Conservation (phyloP, 352 stramenopile species). For the Pythium monospermum region DNA sequence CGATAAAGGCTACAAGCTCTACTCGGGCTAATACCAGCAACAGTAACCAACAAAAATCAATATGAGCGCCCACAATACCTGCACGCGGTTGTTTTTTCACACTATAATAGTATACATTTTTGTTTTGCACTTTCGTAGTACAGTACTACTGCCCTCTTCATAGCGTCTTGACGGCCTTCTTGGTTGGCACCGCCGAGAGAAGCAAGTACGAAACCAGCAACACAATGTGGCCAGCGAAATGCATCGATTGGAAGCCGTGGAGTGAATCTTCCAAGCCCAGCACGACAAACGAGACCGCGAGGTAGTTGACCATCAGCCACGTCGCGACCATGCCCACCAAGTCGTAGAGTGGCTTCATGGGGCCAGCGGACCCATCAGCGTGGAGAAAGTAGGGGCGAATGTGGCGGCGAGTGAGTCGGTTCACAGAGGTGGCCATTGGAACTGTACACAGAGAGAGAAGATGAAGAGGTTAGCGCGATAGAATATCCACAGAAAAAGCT, state of each 20-base stretch:
- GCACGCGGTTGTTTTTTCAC: no score
- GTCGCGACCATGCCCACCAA: constrained; percentile 41
- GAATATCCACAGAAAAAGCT: not conserved
- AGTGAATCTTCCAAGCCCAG: constrained; percentile 56
- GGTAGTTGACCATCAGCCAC: constrained; percentile 55
- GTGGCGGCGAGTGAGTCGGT: constrained; percentile 56
- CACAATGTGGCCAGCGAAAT: constrained; percentile 51
- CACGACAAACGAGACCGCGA: constrained; percentile 67
- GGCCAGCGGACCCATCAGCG: constrained; percentile 39
- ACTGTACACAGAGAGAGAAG: no score
- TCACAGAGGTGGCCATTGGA: constrained; percentile 61
- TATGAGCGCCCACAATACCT: no score
- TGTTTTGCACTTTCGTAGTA: not conserved
- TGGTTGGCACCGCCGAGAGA: constrained; percentile 34
- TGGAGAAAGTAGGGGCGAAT: constrained; percentile 66
- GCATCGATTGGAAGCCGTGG: constrained; percentile 44
- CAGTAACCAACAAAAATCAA: no score
- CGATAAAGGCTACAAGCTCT: constrained; percentile 45
- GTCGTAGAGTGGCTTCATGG: constrained; percentile 64
- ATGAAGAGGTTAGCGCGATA: no score
- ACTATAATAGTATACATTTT: no score
- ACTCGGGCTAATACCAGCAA: constrained; percentile 52
- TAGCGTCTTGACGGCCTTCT: constrained; percentile 31
- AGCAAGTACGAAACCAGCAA: constrained; percentile 34
- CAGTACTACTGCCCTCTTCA: constrained; percentile 10